These are phyloP conservation scores for Solanum chacoense DNA, from an alignment of 305 asterid genomes.

Conservation along the genomic window DNA sequence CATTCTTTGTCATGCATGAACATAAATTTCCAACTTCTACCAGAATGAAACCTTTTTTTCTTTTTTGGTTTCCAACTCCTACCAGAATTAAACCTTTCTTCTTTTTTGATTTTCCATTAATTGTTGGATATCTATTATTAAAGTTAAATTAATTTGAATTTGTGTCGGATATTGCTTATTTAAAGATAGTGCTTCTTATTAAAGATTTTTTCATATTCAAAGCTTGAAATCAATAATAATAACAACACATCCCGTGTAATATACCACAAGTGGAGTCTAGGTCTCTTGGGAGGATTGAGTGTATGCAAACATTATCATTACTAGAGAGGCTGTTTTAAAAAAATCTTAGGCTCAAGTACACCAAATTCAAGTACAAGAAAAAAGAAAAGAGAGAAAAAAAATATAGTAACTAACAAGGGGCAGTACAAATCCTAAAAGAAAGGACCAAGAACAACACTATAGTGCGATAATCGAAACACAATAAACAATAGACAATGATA, in stretches of 20 bases:
- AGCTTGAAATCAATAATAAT: not conserved
- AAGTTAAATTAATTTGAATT: no score
- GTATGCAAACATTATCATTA: not conserved
- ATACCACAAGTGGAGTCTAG: not conserved
- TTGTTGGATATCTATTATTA: not conserved
- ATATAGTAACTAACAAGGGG: not conserved
- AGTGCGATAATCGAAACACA: not conserved
- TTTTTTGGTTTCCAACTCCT: not conserved
- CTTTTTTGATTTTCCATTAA: not conserved
- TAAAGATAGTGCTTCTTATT: not conserved
- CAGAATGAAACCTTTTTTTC: not conserved
- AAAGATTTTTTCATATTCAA: not conserved
- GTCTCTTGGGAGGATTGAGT: not conserved
- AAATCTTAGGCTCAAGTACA: not conserved
- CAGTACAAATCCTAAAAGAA: not conserved
- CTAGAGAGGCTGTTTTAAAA: not conserved
- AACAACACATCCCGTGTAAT: not conserved
- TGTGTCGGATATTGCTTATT: no score
- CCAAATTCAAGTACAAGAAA: not conserved
- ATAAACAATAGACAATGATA: not conserved
- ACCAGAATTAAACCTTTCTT: not conserved
- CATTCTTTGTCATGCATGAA: not conserved
- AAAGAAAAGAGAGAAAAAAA: not conserved
- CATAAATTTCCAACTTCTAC: not conserved
- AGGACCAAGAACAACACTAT: not conserved